Percentiles rank a stretch among this genome's conserved stretches.
Conservation (phyloP, 805 yeast species). For the Starmerella geochares region DNA sequence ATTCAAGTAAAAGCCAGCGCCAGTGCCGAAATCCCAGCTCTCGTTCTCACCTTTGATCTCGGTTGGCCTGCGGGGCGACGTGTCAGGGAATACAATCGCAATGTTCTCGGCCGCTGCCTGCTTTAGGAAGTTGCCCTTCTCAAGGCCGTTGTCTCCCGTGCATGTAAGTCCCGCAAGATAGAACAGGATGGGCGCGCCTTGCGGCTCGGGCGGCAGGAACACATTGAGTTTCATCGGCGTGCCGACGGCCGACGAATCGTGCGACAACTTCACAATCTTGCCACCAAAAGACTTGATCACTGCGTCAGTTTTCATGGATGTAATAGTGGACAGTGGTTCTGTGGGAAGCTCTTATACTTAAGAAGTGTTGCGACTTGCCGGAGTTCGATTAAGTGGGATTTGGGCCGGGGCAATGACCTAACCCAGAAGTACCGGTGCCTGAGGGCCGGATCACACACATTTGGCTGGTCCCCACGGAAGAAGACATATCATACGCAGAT, state of each 20-base stretch:
- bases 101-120: constrained; percentile 67
- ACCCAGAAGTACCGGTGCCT: not conserved
- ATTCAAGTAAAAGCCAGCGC: constrained; percentile 90
- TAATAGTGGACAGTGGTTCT: not conserved
- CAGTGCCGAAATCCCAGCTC: constrained; percentile 82
- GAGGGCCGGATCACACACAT: not conserved
- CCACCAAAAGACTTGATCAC: constrained; percentile 50
- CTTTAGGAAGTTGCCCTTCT: constrained; percentile 74
- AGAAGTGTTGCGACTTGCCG: not conserved
- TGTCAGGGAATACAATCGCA: constrained; percentile 88
- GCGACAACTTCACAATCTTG: constrained; percentile 60
- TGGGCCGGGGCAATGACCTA: too few species aligned
- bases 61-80: constrained; percentile 61
- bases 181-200: constrained; percentile 57
- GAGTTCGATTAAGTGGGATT: constrained; percentile 2
- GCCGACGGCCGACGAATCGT: constrained; percentile 52
- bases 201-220: constrained; percentile 56
- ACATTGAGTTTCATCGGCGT: constrained; percentile 78
- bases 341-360: not conserved
- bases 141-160: constrained; percentile 85
- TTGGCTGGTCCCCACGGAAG: too few species aligned
- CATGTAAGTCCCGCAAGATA: constrained; percentile 87
- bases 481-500: too few species aligned
- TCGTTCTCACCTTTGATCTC: constrained; percentile 54
- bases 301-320: constrained; percentile 12